Conservation (phyloP, 768 basidiomycete species). For the Rhizopogon salebrosus region DNA sequence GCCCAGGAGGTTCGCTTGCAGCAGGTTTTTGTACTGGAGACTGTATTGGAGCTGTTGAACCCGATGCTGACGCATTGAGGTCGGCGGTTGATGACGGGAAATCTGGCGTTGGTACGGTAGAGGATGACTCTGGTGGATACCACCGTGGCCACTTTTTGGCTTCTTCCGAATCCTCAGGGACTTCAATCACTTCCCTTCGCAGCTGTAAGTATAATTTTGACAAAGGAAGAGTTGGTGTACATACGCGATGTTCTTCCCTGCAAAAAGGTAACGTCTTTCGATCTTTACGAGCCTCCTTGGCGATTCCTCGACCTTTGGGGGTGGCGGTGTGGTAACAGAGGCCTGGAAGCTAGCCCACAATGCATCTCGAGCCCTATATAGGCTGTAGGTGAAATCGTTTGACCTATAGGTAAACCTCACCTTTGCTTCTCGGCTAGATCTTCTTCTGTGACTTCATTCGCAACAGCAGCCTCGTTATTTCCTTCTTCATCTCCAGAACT, state of each 20-base stretch:
- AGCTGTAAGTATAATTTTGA: not conserved
- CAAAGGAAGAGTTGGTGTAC: slow-evolving; percentile 19
- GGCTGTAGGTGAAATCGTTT: not conserved
- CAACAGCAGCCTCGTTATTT: slow-evolving; percentile 27
- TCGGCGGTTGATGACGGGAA: slow-evolving; percentile 1
- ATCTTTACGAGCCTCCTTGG: slow-evolving; percentile 54
- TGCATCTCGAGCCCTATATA: slow-evolving; percentile 49
- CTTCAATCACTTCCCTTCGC: slow-evolving; percentile 67
- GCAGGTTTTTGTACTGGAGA: not conserved
- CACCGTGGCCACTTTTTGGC: slow-evolving; percentile 72
- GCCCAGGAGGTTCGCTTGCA: no score
- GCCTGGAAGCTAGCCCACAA: slow-evolving; percentile 70
- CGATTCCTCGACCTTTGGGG: slow-evolving; percentile 13
- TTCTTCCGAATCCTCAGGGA: slow-evolving; percentile 66
- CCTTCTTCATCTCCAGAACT: slow-evolving; percentile 34
- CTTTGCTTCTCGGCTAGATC: slow-evolving; percentile 41
- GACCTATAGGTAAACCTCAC: slow-evolving; percentile 23
- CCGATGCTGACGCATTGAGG: not conserved
- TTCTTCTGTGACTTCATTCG: slow-evolving; percentile 21
- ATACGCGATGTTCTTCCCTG: slow-evolving; percentile 71
- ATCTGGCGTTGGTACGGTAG: slow-evolving; percentile 2
- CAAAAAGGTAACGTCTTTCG: slow-evolving; percentile 66
- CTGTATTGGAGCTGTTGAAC: not conserved
- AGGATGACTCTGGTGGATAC: slow-evolving; percentile 14
- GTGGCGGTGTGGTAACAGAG: slow-evolving; percentile 38